Percentiles rank a stretch among this genome's conserved stretches.
Conservation (phyloP, 2,329 filamentous ascomycete genomes). For the Falciphora oryzae region DNA sequence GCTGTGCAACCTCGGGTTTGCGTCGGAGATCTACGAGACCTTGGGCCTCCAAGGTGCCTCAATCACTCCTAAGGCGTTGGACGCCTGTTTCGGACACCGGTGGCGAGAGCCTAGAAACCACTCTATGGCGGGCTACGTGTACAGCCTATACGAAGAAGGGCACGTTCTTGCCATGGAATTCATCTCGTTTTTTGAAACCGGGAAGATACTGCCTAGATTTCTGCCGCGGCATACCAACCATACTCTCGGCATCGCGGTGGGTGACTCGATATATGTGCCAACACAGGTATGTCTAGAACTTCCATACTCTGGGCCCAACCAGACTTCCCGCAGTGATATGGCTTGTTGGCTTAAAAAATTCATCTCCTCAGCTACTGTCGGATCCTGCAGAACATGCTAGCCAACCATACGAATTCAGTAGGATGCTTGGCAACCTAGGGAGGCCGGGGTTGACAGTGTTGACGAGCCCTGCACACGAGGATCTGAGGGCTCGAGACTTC, state of each 20-base stretch:
- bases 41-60: neutral
- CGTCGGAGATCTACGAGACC: neutral
- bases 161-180: neutral
- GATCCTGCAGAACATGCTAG: no score
- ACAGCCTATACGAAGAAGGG: neutral
- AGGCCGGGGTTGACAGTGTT: neutral
- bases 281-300: neutral
- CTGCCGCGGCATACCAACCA: neutral
- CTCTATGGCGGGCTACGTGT: neutral
- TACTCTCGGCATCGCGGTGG: neutral
- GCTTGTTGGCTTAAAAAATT: no score
- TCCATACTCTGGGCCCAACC: neutral
- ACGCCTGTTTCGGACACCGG: neutral
- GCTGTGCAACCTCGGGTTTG: neutral
- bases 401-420: neutral
- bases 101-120: no score
- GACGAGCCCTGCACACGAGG: neutral
- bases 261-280: constrained; percentile 1
- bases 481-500: neutral
- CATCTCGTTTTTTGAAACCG: neutral
- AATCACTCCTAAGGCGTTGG: neutral
- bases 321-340: no score
- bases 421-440: neutral
- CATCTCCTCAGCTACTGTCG: no score
- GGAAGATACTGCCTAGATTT: no score